Percentiles rank a stretch among this genome's conserved stretches.
These are phyloP conservation scores for Cyberlindnera nakhonratchasimensis DNA, from an alignment of 805 yeast species.

Conservation along the genomic window DNA sequence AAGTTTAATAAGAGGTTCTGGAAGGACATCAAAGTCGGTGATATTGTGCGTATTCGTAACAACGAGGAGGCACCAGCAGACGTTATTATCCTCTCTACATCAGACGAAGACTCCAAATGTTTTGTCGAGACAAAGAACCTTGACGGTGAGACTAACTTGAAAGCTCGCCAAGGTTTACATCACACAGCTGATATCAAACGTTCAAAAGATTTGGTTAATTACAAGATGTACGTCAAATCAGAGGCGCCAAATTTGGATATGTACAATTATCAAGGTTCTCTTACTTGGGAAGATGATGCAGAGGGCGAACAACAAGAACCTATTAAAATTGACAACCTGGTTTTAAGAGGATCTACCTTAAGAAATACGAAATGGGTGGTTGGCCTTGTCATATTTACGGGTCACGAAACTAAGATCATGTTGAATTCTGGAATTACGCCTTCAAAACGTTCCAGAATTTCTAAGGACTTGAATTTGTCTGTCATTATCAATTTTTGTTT, in stretches of 20 bases:
- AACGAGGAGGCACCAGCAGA: conserved; percentile 84
- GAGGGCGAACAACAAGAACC: conserved; percentile 44
- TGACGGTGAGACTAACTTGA: conserved; percentile 77
- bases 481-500: conserved; percentile 63
- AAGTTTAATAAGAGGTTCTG: conserved; percentile 42
- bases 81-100: conserved; percentile 52
- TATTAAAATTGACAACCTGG: conserved; percentile 60
- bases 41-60: conserved; percentile 62
- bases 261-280: conserved; percentile 70
- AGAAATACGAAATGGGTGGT: conserved; percentile 81
- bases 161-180: conserved; percentile 67
- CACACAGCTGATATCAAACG: conserved; percentile 47
- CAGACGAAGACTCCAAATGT: conserved; percentile 66
- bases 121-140: conserved; percentile 74
- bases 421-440: conserved; percentile 77
- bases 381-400: conserved; percentile 73
- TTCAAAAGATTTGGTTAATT: conserved; percentile 43
- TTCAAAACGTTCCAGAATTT: conserved; percentile 69
- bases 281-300: conserved; percentile 45
- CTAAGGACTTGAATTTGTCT: conserved; percentile 66
- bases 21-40: conserved; percentile 74
- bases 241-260: conserved; percentile 80
- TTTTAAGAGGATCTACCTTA: conserved; percentile 69
- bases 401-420: conserved; percentile 78
- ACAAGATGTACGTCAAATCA: conserved; percentile 62